Base-by-base conservation (phyloP, 2,329 filamentous ascomycete genomes). In the Penicillium psychrosexuale region DNA sequence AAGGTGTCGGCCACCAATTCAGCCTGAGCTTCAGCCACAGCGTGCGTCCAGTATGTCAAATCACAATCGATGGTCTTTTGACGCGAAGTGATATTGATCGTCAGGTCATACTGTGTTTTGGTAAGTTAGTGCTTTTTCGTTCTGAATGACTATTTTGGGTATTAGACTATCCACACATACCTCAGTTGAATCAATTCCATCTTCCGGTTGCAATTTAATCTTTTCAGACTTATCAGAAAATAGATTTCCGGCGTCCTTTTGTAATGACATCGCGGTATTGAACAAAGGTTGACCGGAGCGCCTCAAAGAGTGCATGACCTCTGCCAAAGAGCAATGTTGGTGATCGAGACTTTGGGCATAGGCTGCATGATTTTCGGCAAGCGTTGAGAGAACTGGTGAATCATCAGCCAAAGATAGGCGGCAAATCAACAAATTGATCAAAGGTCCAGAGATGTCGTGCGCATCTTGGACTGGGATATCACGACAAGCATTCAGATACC, bases 21-120 rank as follows among this genome's bases (percentile, higher is more conserved):
- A 8, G 45, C 45, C 11, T 47, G 45, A 6, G 22, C 6, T 13
- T 47, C 45, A 19, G 9, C 11, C 31, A 47, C 31, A 9, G 31
- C 24, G n/a, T 47, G 37, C 8, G 13, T 28, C 45, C 45, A 36
- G 33, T 47, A 30, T 5, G 45, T 47, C 4, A 47, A 61, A 51
- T 75, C 66, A 12, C 62, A 66, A 13, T 65, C 52, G 15, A 69
- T 53, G 5, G 5, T 43, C n/a, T 28, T 34, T 8, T 24, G 28
- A 8, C 44, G 4, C 8, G 33, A 36, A 5, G 37, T 27, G 12
- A 31, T 12, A 9, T 47, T 47, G 11, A 47, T 12, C 1, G 45
- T 47, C 8, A 47, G 6, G 9, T 12, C 31, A 47, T 47, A 47
- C 44, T 47, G 5, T 7, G 2, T 2, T 47, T 33, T 47, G 13